These are phyloP conservation scores for Starmerella scarabaei DNA, from an alignment of 805 yeast genomes.

Conservation along the genomic window DNA sequence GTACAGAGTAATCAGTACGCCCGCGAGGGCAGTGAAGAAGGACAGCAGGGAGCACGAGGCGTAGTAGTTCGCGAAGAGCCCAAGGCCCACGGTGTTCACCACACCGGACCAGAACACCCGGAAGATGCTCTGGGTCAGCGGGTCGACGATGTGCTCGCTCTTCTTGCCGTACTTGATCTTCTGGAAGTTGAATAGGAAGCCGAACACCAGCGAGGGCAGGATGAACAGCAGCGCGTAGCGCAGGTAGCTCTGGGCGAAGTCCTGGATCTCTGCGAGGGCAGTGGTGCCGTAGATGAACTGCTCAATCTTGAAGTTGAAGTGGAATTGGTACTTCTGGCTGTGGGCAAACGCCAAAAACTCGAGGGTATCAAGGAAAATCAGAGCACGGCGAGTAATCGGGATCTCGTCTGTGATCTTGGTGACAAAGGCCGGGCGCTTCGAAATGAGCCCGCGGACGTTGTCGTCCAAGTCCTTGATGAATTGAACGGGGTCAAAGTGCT, in stretches of 20 bases:
- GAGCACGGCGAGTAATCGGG: neutral
- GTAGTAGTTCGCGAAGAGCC: neutral
- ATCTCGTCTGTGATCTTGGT: neutral
- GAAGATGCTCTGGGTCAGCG: slow-evolving; percentile 39
- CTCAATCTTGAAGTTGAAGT: neutral
- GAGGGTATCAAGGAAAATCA: neutral
- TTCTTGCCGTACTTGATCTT: slow-evolving; percentile 13
- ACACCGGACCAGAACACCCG: slow-evolving; percentile 34
- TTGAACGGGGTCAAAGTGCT: neutral
- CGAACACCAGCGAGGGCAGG: slow-evolving; percentile 22
- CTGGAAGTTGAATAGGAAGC: slow-evolving; percentile 28
- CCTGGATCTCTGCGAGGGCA: too few species aligned
- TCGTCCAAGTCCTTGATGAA: neutral
- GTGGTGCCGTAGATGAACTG: neutral
- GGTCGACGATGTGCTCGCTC: slow-evolving; percentile 32
- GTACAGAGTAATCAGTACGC: neutral
- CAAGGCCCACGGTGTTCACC: neutral
- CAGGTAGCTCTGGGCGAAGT: neutral
- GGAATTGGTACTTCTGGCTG: neutral
- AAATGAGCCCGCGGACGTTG: neutral
- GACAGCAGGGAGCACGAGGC: neutral
- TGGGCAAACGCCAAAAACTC: neutral
- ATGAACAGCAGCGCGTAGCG: slow-evolving; percentile 13
- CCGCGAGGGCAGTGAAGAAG: neutral
- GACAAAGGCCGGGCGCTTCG: neutral